Conservation (phyloP, 805 yeast species). For the Kodamaea sagamina region DNA sequence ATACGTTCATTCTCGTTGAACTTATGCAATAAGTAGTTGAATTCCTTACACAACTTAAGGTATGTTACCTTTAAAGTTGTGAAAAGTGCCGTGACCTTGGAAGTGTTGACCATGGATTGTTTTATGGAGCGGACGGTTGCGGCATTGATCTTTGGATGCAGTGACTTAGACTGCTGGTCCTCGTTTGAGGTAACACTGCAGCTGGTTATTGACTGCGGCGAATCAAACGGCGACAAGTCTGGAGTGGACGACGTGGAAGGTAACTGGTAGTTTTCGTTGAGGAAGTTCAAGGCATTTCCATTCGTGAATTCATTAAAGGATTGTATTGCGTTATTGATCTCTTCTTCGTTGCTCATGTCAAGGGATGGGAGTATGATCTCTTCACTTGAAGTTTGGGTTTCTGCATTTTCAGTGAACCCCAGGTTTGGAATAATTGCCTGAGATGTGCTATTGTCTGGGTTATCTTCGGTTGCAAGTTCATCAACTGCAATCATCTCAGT, state of each 20-base stretch:
- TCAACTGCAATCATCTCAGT: neutral
- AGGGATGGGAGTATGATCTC: too few relatives aligned
- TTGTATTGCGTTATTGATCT: slow-evolving; percentile 2
- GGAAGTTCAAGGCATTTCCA: neutral
- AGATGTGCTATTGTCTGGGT: neutral
- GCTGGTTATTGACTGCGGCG: slow-evolving; percentile 15
- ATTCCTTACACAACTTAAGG: slow-evolving; percentile 40
- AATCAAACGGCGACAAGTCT: slow-evolving; percentile 19
- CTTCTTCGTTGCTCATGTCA: neutral
- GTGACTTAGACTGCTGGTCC: slow-evolving; percentile 1
- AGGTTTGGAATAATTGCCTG: neutral
- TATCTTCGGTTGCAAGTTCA: neutral
- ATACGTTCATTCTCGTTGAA: slow-evolving; percentile 39
- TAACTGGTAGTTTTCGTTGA: slow-evolving; percentile 1
- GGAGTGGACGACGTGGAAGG: slow-evolving; percentile 12
- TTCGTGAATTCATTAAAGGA: slow-evolving; percentile 2
- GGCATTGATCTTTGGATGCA: slow-evolving; percentile 5
- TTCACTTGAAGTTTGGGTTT: too few relatives aligned
- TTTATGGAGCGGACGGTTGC: slow-evolving; percentile 17
- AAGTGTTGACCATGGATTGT: slow-evolving; percentile 19
- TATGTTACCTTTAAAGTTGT: slow-evolving; percentile 37
- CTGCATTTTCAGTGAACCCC: too few relatives aligned
- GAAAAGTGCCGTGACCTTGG: slow-evolving; percentile 31
- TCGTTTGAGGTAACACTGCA: slow-evolving; percentile 15
- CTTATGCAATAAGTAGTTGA: slow-evolving; percentile 35